Evolutionary conservation across 345 rosid species (phyloP).

Genomic region (Moricandia arvensis): DNA sequence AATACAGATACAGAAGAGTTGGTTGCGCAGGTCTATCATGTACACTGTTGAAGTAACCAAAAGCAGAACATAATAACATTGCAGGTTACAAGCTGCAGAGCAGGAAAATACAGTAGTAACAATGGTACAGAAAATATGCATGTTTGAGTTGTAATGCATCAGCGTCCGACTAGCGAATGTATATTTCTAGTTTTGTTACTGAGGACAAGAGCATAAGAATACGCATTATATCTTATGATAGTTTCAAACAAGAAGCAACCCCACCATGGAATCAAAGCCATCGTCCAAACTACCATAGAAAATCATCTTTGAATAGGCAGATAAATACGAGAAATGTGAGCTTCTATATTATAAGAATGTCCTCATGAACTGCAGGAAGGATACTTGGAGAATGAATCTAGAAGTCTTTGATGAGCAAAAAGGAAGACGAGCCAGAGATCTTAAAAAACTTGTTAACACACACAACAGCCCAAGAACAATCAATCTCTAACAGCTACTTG

Average conservation of each 20-base stretch:
- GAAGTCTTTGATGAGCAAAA: neutral
- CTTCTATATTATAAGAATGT: neutral
- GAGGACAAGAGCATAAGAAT: neutral
- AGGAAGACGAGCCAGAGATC: neutral
- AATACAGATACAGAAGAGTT: neutral
- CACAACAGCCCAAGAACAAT: neutral
- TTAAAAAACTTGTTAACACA: neutral
- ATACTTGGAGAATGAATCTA: neutral
- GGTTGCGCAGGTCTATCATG: slow-evolving; percentile 15
- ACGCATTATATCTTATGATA: neutral
- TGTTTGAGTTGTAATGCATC: neutral
- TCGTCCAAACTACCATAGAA: neutral
- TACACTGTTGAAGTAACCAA: neutral
- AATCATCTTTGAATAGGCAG: neutral
- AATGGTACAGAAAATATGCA: neutral
- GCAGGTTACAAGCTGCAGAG: neutral
- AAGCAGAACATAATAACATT: neutral
- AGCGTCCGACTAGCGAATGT: neutral
- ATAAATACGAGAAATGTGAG: neutral
- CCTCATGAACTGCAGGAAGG: neutral
- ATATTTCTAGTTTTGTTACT: neutral
- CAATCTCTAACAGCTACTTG: neutral
- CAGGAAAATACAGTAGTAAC: neutral
- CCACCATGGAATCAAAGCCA: neutral
- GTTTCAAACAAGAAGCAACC: neutral